phyloP scores from a whole-genome alignment of 202 grass and related monocot genomes.

The Brachypodium distachyon region DNA sequence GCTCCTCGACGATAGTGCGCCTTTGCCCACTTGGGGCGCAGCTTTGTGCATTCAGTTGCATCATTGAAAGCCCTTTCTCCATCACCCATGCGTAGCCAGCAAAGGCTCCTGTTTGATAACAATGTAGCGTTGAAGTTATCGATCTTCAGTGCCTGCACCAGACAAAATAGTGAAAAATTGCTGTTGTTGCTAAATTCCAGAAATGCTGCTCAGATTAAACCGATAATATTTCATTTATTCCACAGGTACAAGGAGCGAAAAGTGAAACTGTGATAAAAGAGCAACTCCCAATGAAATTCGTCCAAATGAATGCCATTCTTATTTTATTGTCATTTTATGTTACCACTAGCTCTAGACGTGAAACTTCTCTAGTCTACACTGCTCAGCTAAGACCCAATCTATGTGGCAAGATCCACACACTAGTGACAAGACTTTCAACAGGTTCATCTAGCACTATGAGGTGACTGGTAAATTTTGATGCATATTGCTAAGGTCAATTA shows the following conservation, averaged over 20 bases:
- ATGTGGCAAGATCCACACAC: neutral
- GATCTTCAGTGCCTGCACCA: constrained; percentile 17
- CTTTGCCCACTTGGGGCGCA: constrained; percentile 21
- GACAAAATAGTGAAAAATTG: neutral
- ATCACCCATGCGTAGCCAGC: constrained; percentile 23
- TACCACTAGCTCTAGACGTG: neutral
- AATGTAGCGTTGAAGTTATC: constrained; percentile 1
- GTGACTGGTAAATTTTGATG: neutral
- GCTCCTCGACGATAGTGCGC: constrained; percentile 16
- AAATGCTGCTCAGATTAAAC: neutral
- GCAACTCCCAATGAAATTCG: neutral
- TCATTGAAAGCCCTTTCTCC: constrained; percentile 16
- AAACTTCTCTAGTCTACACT: neutral
- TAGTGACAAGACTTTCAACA: neutral
- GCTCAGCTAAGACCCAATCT: neutral
- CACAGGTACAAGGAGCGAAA: neutral
- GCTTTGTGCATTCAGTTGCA: neutral
- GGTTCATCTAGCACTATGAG: neutral
- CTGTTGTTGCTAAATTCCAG: neutral
- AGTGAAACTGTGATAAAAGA: neutral
- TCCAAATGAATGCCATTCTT: neutral
- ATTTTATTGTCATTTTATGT: neutral
- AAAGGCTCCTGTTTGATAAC: constrained; percentile 33
- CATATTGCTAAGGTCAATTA: neutral
- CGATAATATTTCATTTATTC: neutral